Evolutionary conservation across 768 basidiomycete genomes (phyloP).

Genomic region (Filobasidium floriforme): DNA sequence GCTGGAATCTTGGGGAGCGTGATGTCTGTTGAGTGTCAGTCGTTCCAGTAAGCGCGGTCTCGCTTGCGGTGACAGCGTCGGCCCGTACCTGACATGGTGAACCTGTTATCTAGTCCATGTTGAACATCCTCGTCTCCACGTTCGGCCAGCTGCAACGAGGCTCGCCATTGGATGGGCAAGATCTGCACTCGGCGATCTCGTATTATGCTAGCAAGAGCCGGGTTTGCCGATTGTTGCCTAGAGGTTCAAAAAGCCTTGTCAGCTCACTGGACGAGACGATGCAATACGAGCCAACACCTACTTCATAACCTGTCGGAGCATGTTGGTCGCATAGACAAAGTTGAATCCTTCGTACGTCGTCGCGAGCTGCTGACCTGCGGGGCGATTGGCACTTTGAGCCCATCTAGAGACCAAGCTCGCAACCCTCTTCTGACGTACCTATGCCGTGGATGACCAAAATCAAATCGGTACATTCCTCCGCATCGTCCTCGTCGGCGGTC

Average conservation of each 20-base stretch:
- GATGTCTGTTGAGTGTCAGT: conserved; percentile 37
- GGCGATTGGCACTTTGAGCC: no score
- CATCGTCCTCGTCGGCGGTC: conserved; percentile 35
- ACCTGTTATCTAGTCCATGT: conserved; percentile 48
- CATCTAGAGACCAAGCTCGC: background rate
- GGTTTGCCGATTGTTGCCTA: conserved; percentile 46
- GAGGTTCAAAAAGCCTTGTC: no score
- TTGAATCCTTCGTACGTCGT: conserved; percentile 47
- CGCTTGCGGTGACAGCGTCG: background rate
- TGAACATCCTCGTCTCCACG: conserved; percentile 43
- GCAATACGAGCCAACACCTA: conserved; percentile 18
- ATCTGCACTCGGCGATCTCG: conserved; percentile 48
- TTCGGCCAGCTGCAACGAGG: conserved; percentile 43
- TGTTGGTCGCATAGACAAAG: conserved; percentile 49
- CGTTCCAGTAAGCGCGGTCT: background rate
- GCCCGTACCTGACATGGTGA: conserved; percentile 42
- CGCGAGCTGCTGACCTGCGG: conserved; percentile 44
- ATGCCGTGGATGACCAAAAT: conserved; percentile 51
- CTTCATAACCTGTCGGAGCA: conserved; percentile 46
- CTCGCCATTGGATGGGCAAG: conserved; percentile 49
- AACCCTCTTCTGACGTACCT: conserved; percentile 38
- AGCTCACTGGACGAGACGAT: background rate
- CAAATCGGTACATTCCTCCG: conserved; percentile 46
- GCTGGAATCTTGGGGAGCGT: conserved; percentile 49
- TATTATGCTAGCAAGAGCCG: conserved; percentile 48